Evolutionary conservation across 169 alveolate genomes (phyloP).

Genomic region (Cryptosporidium viatorum): DNA sequence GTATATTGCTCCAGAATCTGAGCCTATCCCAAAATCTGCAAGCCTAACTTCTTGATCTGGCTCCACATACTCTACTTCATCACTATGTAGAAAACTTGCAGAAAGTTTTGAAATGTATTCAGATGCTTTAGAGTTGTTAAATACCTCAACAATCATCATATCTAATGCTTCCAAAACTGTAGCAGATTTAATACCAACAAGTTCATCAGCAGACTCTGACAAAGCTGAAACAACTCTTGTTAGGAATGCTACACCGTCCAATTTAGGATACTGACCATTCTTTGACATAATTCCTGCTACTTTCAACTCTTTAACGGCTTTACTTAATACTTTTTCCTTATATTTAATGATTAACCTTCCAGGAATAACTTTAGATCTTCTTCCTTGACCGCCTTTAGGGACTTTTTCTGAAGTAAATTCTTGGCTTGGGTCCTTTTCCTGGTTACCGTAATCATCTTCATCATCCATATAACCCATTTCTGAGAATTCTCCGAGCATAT

Average conservation of each 20-base stretch:
- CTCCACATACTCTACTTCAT: constrained; percentile 69
- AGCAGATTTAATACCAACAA: constrained; percentile 71
- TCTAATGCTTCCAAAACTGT: constrained; percentile 65
- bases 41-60: constrained; percentile 68
- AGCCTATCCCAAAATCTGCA: constrained; percentile 6
- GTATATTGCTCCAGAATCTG: neutral
- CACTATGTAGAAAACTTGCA: constrained; percentile 48
- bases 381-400: neutral
- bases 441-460: neutral
- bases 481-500: neutral
- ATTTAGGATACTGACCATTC: constrained; percentile 66
- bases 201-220: constrained; percentile 67
- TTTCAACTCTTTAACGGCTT: constrained; percentile 61
- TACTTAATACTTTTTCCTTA: constrained; percentile 56
- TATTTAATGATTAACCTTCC: constrained; percentile 65
- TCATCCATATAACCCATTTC: neutral
- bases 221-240: constrained; percentile 58
- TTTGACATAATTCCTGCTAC: constrained; percentile 71
- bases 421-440: neutral
- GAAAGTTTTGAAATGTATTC: constrained; percentile 64
- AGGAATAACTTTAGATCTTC: neutral
- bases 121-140: constrained; percentile 55
- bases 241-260: constrained; percentile 49
- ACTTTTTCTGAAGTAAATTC: neutral
- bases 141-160: constrained; percentile 74